Percentiles rank a stretch among this genome's conserved stretches.
These are phyloP conservation scores for Verbascum thapsus DNA, from an alignment of 257 asterid genomes.

Conservation along the genomic window DNA sequence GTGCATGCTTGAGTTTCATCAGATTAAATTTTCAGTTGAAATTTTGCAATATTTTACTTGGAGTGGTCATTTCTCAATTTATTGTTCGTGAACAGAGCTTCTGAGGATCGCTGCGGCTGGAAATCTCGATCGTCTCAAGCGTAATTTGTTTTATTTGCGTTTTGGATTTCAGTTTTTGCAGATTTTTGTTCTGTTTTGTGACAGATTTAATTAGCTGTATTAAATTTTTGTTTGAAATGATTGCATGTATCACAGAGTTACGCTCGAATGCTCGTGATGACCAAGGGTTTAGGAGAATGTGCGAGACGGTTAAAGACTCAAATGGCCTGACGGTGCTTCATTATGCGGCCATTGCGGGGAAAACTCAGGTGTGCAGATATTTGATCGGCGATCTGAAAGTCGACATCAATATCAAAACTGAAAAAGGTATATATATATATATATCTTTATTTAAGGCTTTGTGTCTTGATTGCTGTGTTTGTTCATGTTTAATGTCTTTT, in stretches of 20 bases:
- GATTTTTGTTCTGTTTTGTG: background rate
- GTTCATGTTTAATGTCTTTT: no score
- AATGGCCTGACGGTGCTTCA: conserved; percentile 29
- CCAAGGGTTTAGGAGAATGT: conserved; percentile 2
- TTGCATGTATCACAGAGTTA: background rate
- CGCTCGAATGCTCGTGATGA: background rate
- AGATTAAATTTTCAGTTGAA: no score
- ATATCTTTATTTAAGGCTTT: background rate
- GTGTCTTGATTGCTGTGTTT: background rate
- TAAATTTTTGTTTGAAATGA: background rate
- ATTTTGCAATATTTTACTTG: no score
- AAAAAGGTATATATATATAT: background rate
- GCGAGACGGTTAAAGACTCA: background rate
- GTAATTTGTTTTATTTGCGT: conserved; percentile 5
- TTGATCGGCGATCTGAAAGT: conserved; percentile 24
- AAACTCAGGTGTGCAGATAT: conserved; percentile 24
- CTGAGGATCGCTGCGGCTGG: conserved; percentile 14
- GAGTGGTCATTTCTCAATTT: no score
- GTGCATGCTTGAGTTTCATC: no score
- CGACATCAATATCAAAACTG: conserved; percentile 18
- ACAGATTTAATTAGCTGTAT: background rate
- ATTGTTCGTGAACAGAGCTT: background rate
- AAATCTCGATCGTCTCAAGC: conserved; percentile 4
- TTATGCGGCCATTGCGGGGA: conserved; percentile 28
- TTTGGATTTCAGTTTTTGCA: background rate